Evolutionary conservation across 2,329 filamentous ascomycete species (phyloP).

Genomic region (Stagonosporopsis cucurbitacearum): DNA sequence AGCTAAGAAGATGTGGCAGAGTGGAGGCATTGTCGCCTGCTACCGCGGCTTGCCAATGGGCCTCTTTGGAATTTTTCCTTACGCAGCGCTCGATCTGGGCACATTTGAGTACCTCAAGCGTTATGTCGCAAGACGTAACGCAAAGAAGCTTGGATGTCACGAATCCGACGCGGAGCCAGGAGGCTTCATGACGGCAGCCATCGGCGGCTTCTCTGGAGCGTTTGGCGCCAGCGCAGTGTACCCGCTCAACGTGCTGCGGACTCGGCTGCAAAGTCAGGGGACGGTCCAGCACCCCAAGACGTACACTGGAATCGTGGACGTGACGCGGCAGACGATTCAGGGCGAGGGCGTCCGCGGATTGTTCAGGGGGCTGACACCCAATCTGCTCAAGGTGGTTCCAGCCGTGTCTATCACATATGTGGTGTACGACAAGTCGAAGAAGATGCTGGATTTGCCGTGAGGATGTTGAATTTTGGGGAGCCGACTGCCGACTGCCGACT

Average conservation of each 20-base stretch:
- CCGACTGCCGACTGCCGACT: not conserved
- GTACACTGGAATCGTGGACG: constrained; percentile 90
- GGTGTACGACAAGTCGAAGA: constrained; percentile 52
- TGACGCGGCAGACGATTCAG: constrained; percentile 80
- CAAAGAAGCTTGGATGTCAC: constrained; percentile 72
- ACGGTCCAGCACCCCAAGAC: constrained; percentile 89
- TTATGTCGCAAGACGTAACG: constrained; percentile 72
- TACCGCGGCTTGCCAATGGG: constrained; percentile 96
- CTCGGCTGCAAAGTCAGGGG: constrained; percentile 90
- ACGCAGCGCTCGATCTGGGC: constrained; percentile 93
- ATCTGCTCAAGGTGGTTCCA: constrained; percentile 93
- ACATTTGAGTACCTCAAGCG: constrained; percentile 94
- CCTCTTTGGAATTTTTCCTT: constrained; percentile 94
- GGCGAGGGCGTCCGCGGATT: constrained; percentile 85
- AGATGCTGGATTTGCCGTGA: constrained; percentile 45
- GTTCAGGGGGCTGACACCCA: constrained; percentile 94
- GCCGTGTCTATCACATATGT: constrained; percentile 79
- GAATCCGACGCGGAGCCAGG: constrained; percentile 79
- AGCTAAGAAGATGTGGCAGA: constrained; percentile 82
- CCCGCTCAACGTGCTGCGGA: constrained; percentile 90
- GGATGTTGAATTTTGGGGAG: not conserved
- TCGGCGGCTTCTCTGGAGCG: constrained; percentile 89
- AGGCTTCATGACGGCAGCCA: constrained; percentile 83
- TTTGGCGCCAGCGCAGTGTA: constrained; percentile 95
- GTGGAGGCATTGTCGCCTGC: constrained; percentile 75